Base-by-base conservation (phyloP, 768 basidiomycete species). In the Kwoniella shandongensis region DNA sequence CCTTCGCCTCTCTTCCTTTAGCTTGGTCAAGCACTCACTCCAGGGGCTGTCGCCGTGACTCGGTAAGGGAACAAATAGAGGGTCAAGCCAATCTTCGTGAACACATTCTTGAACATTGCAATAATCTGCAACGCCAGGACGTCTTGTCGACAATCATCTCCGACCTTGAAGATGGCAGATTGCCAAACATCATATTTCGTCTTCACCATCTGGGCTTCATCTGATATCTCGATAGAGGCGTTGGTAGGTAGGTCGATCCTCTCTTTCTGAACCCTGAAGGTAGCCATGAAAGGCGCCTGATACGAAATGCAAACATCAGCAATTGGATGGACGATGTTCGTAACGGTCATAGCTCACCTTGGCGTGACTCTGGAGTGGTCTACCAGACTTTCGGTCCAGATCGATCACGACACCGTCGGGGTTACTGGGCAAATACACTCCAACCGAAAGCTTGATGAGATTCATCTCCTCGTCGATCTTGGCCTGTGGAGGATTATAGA, bases 381-480 rank as follows among this genome's bases (percentile, higher is more conserved):
- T 82, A 1, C 96, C 96, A 3, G 94, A 96, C 69, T 89, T 89
- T 74, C 94, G 91, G 74, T 98, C 94, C 51, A 99, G 87, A 73
- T 97, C 96, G n/a, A 98, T 84, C 8, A 99, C 92, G 47, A 85
- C 83, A 32, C 96, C 96, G 65, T 99, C 94, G 0, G 96, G 96
- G 72, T 99, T 98, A 71, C 90, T 93, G 0, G 96, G 96, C 20
- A 99, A 80, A 73, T 98, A 99, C 11, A 99, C 93, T 11, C 96
- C 96, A n/a, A 89, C 81, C 41, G 94, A 88, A 13, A 99, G 89
- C 39, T 80, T 78, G 51, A 99, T 91, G 78, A 92, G 93, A 2
- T 88, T 89, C 94, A 99, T 99, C 75, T 98, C 94, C 75, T 98
- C 94, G 73, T 99, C 96, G 54, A 99, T 99, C 79, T 98, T 99